Base-by-base conservation (phyloP, 2,329 filamentous ascomycete species). In the Phoma sp. region DNA sequence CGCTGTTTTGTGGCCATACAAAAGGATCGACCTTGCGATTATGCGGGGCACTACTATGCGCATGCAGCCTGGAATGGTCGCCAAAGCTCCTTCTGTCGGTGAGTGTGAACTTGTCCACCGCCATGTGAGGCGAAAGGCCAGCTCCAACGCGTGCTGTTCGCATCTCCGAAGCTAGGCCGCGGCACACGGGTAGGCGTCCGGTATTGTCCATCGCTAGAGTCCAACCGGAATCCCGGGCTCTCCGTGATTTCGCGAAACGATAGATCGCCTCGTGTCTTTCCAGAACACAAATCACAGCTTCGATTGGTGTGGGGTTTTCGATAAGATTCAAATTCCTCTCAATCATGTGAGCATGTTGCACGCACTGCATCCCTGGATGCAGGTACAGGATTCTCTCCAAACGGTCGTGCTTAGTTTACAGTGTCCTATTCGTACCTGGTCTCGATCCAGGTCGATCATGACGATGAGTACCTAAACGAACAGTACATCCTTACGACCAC, bases 161-260 rank as follows among this genome's bases (percentile, higher is more conserved):
- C 17, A 17, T 49, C 45, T 49, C 51, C 51, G 51, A 54, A 20
- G 38, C 51, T 54, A 54, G 34, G 51, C 51, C 51, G 51, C 51
- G 51, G 51, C 51, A 54, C 45, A 40, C 45, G 51, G 51, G 45
- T 49, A 46, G 10, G 17, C 34, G 39, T 46, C 51, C 51, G 51
- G 45, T 36, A 45, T 49, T 36, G 51, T 46, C 51, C 46, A 49
- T 46, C 21, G 38, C 33, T 30, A 46, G 17, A 54, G 34, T 45
- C 51, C 39, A 54, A 49, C 51, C 46, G 45, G 39, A 40, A 25
- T 45, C 29, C 46, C 45, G 39, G 51, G 40, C 51, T 46, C 51
- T 54, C 45, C 51, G 45, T 54, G 51, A 46, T 49, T 54, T 54
- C 51, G 45, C 51, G 51, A 54, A 54, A 54, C 51, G 34, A 54